A percentile compares a stretch with the other conserved stretches of the same genome.
These are phyloP conservation scores for Entomortierella parvispora DNA, from an alignment of 192 early-diverging fungal genomes.

Conservation along the genomic window DNA sequence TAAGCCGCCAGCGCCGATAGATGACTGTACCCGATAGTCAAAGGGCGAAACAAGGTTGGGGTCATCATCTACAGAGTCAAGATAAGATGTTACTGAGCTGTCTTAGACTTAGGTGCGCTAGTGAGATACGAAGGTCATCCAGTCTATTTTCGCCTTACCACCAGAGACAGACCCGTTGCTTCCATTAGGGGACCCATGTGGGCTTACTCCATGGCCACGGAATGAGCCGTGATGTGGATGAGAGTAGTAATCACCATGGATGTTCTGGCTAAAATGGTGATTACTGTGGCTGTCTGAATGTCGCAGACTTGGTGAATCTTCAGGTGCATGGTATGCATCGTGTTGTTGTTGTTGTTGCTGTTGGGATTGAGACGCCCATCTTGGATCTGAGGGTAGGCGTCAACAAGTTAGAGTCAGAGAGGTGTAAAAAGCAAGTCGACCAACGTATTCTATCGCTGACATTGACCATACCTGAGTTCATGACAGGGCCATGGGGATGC, in stretches of 20 bases:
- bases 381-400: slow-evolving; percentile 15
- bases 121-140: not conserved
- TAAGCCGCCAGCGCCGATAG: slow-evolving; percentile 37
- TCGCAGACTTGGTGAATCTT: slow-evolving; percentile 31
- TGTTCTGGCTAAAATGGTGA: slow-evolving; percentile 41
- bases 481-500: slow-evolving; percentile 31
- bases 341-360: slow-evolving; percentile 20
- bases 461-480: slow-evolving; percentile 20
- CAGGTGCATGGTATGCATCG: slow-evolving; percentile 30
- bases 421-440: not conserved
- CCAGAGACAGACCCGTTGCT: slow-evolving; percentile 48
- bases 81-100: not conserved
- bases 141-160: slow-evolving; percentile 10
- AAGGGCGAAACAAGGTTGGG: slow-evolving; percentile 43
- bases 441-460: not conserved
- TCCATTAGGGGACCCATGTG: slow-evolving; percentile 45
- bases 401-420: not conserved
- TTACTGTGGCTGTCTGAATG: slow-evolving; percentile 27
- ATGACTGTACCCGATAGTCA: slow-evolving; percentile 40
- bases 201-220: slow-evolving; percentile 35
- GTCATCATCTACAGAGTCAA: slow-evolving; percentile 30
- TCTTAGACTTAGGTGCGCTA: not conserved
- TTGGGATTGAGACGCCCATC: slow-evolving; percentile 41
- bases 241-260: slow-evolving; percentile 39
- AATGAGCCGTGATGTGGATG: slow-evolving; percentile 39